Conservation (phyloP, 257 asterid species). For the Buddleja alternifolia region DNA sequence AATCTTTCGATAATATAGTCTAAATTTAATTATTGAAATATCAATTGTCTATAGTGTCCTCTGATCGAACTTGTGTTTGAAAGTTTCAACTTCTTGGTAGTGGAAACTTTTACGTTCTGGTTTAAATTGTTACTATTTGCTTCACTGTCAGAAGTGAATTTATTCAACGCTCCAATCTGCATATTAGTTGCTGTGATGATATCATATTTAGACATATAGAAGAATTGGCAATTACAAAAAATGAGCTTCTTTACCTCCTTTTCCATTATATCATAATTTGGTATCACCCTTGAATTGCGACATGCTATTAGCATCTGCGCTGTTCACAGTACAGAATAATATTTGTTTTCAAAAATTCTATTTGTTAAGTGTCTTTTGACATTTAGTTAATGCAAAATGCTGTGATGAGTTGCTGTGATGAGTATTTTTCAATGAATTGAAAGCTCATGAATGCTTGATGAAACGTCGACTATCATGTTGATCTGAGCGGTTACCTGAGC, state of each 20-base stretch:
- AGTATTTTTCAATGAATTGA: constrained; percentile 32
- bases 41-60: not conserved
- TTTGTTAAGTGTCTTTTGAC: not conserved
- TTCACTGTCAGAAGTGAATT: too few species aligned
- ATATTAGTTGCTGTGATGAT: too few species aligned
- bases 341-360: not conserved
- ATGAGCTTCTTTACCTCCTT: too few species aligned
- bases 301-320: too few species aligned
- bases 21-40: not conserved
- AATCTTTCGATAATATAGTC: not conserved
- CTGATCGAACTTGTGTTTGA: not conserved
- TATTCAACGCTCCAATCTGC: too few species aligned
- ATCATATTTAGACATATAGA: too few species aligned
- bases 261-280: too few species aligned
- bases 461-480: constrained; percentile 45
- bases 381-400: not conserved
- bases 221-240: too few species aligned
- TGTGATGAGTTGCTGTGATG: constrained; percentile 50
- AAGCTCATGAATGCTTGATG: constrained; percentile 54
- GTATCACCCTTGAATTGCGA: too few species aligned
- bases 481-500: constrained; percentile 86
- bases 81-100: not conserved
- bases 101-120: not conserved
- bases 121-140: not conserved
- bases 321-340: too few species aligned